These are phyloP conservation scores for Eruca vesicaria DNA, from an alignment of 441 rosid genomes.

Conservation along the genomic window DNA sequence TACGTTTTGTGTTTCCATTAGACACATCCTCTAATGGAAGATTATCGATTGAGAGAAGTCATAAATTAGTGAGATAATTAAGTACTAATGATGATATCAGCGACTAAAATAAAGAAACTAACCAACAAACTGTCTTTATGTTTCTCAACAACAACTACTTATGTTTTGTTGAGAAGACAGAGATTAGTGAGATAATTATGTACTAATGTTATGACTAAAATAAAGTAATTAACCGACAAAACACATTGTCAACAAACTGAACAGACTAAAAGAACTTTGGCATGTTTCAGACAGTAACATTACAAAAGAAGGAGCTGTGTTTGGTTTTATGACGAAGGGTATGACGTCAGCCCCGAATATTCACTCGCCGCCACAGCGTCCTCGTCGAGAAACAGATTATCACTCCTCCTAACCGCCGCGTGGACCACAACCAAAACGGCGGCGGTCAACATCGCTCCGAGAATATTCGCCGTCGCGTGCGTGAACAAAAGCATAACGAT, in stretches of 20 bases:
- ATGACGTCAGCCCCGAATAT: conserved; percentile 35
- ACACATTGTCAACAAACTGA: not conserved
- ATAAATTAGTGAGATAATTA: not conserved
- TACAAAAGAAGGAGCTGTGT: not conserved
- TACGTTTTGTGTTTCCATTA: not conserved
- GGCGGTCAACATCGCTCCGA: conserved; percentile 44
- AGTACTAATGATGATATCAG: too few relatives aligned
- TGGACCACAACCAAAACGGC: conserved; percentile 47
- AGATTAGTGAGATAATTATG: not conserved
- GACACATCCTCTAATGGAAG: not conserved
- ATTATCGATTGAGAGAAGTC: conserved; percentile 9
- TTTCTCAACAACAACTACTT: conserved; percentile 6
- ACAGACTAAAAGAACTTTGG: not conserved
- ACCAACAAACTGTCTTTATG: too few relatives aligned
- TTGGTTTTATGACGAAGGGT: not conserved
- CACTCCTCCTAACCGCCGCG: conserved; percentile 53
- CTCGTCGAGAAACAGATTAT: conserved; percentile 51
- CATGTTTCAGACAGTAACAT: not conserved
- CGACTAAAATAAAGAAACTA: not conserved
- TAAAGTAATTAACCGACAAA: not conserved
- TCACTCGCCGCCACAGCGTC: conserved; percentile 37
- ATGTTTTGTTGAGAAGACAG: not conserved
- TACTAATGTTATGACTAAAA: not conserved
- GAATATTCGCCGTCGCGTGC: conserved; percentile 45
- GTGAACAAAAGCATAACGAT: conserved; percentile 53